A percentile compares a stretch with the other conserved stretches of the same genome.
phyloP scores from a whole-genome alignment of 768 basidiomycete genomes.

The Serendipita sp. region DNA sequence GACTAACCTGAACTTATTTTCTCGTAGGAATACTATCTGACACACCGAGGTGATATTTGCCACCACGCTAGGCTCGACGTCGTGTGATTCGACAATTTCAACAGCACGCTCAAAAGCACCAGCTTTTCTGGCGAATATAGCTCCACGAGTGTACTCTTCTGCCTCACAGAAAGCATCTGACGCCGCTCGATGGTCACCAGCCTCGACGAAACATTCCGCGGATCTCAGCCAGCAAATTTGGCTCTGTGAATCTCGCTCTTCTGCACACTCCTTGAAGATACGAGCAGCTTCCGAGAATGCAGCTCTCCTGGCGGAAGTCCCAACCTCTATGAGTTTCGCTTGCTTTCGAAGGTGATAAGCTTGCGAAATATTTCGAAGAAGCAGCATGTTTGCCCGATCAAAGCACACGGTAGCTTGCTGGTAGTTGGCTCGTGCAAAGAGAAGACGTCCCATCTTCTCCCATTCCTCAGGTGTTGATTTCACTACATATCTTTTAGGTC shows the following conservation, averaged over 20 bases:
- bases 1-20: neutral
- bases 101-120: conserved; percentile 41
- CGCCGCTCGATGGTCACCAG: conserved; percentile 27
- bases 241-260: conserved; percentile 17
- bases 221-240: conserved; percentile 28
- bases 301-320: conserved; percentile 14
- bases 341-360: conserved; percentile 41
- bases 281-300: conserved; percentile 34
- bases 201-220: conserved; percentile 32
- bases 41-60: conserved; percentile 1
- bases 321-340: conserved; percentile 25
- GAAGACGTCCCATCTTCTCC: conserved; percentile 24
- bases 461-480: conserved; percentile 36
- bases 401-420: conserved; percentile 41
- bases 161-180: conserved; percentile 30
- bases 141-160: conserved; percentile 29
- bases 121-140: conserved; percentile 32
- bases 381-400: conserved; percentile 28
- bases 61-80: conserved; percentile 21
- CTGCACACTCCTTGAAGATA: conserved; percentile 32
- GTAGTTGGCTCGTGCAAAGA: conserved; percentile 32
- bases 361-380: conserved; percentile 31
- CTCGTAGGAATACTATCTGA: neutral
- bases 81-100: conserved; percentile 26
- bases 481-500: conserved; percentile 15